These are phyloP conservation scores for Stereocaulon alpinum DNA, from an alignment of 495 filamentous ascomycete species.

Conservation along the genomic window DNA sequence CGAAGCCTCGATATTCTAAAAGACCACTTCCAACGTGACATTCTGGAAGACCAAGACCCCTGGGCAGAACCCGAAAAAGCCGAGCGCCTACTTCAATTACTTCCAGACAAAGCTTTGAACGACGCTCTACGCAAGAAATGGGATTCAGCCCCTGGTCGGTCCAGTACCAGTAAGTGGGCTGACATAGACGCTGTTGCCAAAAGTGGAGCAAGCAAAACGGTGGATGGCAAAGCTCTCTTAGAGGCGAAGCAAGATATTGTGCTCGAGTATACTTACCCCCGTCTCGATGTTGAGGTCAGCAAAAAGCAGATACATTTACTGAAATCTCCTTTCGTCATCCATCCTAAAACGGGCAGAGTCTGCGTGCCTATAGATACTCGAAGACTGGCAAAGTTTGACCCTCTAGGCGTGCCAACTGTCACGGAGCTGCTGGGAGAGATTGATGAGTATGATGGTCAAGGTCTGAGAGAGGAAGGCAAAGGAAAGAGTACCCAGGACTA, in stretches of 20 bases:
- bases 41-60: constrained; percentile 77
- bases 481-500: constrained; percentile 61
- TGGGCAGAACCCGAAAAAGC: constrained; percentile 57
- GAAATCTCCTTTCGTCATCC: constrained; percentile 91
- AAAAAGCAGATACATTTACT: constrained; percentile 97
- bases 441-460: constrained; percentile 50
- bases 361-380: constrained; percentile 85
- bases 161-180: constrained; percentile 73
- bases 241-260: constrained; percentile 91
- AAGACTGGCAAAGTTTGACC: constrained; percentile 69
- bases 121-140: constrained; percentile 79
- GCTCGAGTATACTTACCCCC: constrained; percentile 96
- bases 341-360: constrained; percentile 85
- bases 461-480: constrained; percentile 33
- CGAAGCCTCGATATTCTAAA: constrained; percentile 78
- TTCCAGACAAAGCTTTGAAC: constrained; percentile 66
- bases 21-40: constrained; percentile 65
- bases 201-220: constrained; percentile 51
- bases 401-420: constrained; percentile 77
- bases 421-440: constrained; percentile 70
- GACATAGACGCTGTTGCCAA: constrained; percentile 84
- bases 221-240: constrained; percentile 54
- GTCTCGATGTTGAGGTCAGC: constrained; percentile 89
- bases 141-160: constrained; percentile 67
- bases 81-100: constrained; percentile 62